Conservation (phyloP, 495 filamentous ascomycete genomes). For the Evansstolkia leycettana region DNA sequence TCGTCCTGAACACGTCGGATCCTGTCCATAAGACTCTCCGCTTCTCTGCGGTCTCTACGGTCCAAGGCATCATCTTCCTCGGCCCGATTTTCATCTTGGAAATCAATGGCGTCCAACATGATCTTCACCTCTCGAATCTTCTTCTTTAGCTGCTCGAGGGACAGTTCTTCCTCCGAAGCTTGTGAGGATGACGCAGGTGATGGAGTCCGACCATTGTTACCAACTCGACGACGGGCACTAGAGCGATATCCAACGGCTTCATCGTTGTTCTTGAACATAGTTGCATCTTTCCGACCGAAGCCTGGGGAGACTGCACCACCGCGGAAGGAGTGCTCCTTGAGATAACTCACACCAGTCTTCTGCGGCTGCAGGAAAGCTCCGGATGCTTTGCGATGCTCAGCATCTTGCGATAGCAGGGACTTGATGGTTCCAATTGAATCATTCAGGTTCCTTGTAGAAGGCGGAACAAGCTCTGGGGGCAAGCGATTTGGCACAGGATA, state of each 20-base stretch:
- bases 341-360: constrained; percentile 92
- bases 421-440: constrained; percentile 90
- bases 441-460: constrained; percentile 87
- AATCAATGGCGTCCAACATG: constrained; percentile 93
- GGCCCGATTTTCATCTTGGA: constrained; percentile 77
- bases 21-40: constrained; percentile 86
- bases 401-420: constrained; percentile 81
- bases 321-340: constrained; percentile 91
- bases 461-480: constrained; percentile 88
- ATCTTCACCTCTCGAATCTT: constrained; percentile 92
- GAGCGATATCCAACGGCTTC: constrained; percentile 77
- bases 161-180: constrained; percentile 68
- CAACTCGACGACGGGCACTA: constrained; percentile 74
- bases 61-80: constrained; percentile 92
- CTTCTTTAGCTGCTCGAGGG: constrained; percentile 79
- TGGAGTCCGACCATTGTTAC: constrained; percentile 64
- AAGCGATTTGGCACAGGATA: constrained; percentile 88
- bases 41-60: constrained; percentile 78
- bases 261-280: constrained; percentile 93
- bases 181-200: constrained; percentile 61
- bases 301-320: constrained; percentile 30
- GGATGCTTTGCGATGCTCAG: constrained; percentile 68
- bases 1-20: constrained; percentile 94
- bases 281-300: constrained; percentile 72
- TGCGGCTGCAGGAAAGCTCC: constrained; percentile 84